Evolutionary conservation across 768 basidiomycete genomes (phyloP).

Genomic region (Leccinum olivaceopallidum): DNA sequence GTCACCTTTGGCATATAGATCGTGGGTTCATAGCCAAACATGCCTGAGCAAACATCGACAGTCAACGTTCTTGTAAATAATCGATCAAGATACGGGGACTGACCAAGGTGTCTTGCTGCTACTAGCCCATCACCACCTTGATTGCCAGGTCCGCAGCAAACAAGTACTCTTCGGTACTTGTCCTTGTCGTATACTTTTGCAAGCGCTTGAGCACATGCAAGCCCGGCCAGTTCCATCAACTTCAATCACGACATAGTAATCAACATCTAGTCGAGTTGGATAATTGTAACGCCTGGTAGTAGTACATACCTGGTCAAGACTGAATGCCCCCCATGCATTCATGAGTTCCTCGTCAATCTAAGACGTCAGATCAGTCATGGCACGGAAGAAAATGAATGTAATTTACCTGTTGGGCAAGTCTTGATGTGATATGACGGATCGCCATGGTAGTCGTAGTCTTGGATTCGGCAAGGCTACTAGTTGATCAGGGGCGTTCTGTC

Average conservation of each 20-base stretch:
- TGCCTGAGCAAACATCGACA: conserved; percentile 46
- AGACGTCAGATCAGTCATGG: not conserved
- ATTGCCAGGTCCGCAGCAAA: conserved; percentile 97
- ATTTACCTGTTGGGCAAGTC: conserved; percentile 71
- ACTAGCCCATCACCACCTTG: conserved; percentile 97
- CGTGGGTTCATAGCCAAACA: conserved; percentile 89
- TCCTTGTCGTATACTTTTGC: conserved; percentile 73
- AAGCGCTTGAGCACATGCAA: conserved; percentile 89
- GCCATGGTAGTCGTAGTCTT: conserved; percentile 39
- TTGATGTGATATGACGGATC: conserved; percentile 67
- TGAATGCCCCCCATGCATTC: conserved; percentile 86
- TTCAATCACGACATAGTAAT: conserved; percentile 31
- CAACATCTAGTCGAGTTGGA: not conserved
- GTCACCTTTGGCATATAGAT: conserved; percentile 92
- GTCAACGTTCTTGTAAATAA: not conserved
- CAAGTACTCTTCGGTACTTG: conserved; percentile 75
- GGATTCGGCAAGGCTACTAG: not conserved
- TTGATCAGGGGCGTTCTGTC: not conserved
- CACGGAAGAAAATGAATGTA: not conserved
- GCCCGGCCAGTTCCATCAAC: conserved; percentile 96
- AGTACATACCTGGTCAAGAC: conserved; percentile 77
- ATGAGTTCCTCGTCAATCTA: conserved; percentile 96
- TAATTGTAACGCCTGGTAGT: not conserved
- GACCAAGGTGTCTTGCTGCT: conserved; percentile 91
- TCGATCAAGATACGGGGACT: conserved; percentile 17